Base-by-base conservation (phyloP, 352 stramenopile species). In the Globisporangium irregulare region DNA sequence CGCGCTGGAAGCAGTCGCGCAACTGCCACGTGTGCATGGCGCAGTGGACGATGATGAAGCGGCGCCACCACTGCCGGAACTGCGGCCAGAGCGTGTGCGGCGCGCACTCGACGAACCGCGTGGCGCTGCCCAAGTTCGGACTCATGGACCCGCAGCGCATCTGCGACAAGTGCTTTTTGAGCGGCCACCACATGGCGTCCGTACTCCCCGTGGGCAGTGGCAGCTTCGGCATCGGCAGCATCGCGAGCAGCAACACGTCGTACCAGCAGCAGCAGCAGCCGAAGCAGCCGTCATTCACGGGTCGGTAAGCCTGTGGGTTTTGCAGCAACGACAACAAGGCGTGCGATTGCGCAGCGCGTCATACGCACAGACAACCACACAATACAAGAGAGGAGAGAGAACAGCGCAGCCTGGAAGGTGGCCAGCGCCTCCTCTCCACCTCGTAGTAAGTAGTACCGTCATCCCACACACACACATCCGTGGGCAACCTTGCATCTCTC, bases 51-150 rank as follows among this genome's bases (percentile, higher is more conserved):
- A 51, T 67, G 59, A 78, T 89, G 50, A 89, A 89, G 61, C 86
- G 86, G n/a, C 84, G 86, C 57, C 86, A 94, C 69, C 86, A 94
- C 71, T 94, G 86, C 72, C 82, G 86, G 20, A 91, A 92, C 70
- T 94, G 86, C 71, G 86, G 86, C 7, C 80, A 91, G 65, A 91
- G 82, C 53, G 85, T 91, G 12, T 93, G 85, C 70, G 79, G 73
- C 51, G 81, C 80, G 56, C 85, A 93, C 70, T 92, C 86, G 66
- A 92, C 79, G 34, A 91, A 93, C 79, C 84, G 86, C 62, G 84
- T 93, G 36, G 77, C 86, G 63, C 69, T 93, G 69, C 82, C 82
- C 54, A 90, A 91, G 62, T 93, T 90, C 66, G 82, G 73, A 20
- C 75, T 93, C 14, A 75, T 77, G 12, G 82, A 93, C 67, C 80